Percentiles rank a stretch among this genome's conserved stretches.
Conservation (phyloP, 139 green algal species). For the Chlamydomonas sphaeroides region DNA sequence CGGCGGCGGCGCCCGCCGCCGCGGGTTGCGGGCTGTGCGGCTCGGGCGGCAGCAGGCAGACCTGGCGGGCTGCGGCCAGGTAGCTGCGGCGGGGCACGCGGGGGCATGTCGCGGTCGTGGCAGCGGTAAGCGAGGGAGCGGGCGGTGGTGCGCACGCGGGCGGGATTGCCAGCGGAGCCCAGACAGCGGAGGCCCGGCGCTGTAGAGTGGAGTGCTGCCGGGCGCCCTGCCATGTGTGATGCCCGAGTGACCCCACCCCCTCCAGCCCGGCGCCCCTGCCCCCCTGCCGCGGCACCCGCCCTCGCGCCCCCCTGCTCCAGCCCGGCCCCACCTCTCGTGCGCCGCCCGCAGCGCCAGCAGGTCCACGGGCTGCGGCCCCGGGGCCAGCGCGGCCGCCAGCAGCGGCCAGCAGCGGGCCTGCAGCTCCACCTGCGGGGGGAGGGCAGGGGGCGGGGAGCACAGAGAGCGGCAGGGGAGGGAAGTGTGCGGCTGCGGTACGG, state of each 20-base stretch:
- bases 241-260: too few relatives aligned
- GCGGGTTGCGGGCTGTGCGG: neutral
- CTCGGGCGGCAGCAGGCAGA: neutral
- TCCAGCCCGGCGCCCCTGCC: neutral
- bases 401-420: neutral
- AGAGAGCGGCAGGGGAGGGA: too few relatives aligned
- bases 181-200: too few relatives aligned
- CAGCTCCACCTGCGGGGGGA: slow-evolving; percentile 18
- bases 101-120: too few relatives aligned
- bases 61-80: neutral
- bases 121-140: neutral
- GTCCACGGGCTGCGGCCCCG: neutral
- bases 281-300: too few relatives aligned
- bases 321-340: neutral
- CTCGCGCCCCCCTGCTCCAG: neutral
- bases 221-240: too few relatives aligned
- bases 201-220: too few relatives aligned
- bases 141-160: neutral
- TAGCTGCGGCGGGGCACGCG: neutral
- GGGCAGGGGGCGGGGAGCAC: neutral
- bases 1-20: neutral
- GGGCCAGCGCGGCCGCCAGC: neutral
- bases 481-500: too few relatives aligned
- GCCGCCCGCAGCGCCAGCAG: slow-evolving; percentile 19
- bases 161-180: too few relatives aligned